A percentile compares a stretch with the other conserved stretches of the same genome.
Evolutionary conservation across 2,329 filamentous ascomycete species (phyloP).

Genomic region (Fusarium nematophilum): DNA sequence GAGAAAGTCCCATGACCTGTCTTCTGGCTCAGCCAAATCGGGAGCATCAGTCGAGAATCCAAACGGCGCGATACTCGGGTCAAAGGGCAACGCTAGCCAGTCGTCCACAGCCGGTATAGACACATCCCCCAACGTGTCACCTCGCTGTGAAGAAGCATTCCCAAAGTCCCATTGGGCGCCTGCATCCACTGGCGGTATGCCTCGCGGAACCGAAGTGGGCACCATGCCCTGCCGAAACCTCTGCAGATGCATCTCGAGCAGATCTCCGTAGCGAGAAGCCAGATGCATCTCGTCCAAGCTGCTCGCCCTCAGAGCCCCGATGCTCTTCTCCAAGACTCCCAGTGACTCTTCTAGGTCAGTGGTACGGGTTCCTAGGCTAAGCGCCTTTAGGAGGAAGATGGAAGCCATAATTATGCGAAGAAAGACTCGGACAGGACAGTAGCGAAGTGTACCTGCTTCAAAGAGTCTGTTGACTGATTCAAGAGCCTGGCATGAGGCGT

Average conservation of each 20-base stretch:
- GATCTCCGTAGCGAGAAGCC: constrained; percentile 24
- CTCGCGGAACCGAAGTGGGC: constrained; percentile 11
- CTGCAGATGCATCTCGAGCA: constrained; percentile 22
- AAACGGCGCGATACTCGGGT: constrained; percentile 15
- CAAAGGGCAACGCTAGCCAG: constrained; percentile 18
- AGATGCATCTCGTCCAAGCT: constrained; percentile 33
- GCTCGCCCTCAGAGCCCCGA: constrained; percentile 9
- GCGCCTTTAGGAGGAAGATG: constrained; percentile 61
- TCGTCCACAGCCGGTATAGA: neutral
- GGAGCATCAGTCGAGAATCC: constrained; percentile 1
- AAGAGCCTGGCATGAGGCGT: constrained; percentile 63
- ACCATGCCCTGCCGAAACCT: constrained; percentile 22
- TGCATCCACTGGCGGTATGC: neutral
- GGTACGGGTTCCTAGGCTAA: constrained; percentile 21
- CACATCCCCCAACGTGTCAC: neutral
- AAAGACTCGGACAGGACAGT: constrained; percentile 64
- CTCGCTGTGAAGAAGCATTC: neutral
- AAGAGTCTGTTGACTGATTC: constrained; percentile 61
- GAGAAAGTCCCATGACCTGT: constrained; percentile 16
- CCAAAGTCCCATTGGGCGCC: too few species aligned
- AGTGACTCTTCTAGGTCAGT: constrained; percentile 22
- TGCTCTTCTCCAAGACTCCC: constrained; percentile 11
- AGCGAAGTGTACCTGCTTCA: constrained; percentile 58
- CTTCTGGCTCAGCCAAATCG: constrained; percentile 10
- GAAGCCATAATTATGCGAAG: constrained; percentile 65